Conservation (phyloP, 176 grass and related monocot species). For the Hsuehochloa calcarea region DNA sequence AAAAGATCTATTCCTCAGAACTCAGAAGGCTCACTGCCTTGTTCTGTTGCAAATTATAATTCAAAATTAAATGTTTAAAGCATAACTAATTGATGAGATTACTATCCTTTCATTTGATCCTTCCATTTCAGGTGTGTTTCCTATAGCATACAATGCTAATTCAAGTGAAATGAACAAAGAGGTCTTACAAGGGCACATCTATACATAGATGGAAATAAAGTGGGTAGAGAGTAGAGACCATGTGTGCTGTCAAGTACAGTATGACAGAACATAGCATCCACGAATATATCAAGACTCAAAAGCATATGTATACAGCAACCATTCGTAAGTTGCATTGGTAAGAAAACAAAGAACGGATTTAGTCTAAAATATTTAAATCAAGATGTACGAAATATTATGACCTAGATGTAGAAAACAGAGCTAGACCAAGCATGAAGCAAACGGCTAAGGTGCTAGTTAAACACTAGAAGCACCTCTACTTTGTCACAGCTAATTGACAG, state of each 20-base stretch:
- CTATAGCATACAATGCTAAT: background rate
- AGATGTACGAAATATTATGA: background rate
- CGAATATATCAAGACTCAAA: background rate
- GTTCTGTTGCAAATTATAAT: background rate
- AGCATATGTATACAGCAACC: background rate
- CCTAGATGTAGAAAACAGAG: background rate
- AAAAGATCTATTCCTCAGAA: background rate
- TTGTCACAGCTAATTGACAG: background rate
- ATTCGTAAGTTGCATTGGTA: background rate
- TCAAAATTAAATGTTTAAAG: background rate
- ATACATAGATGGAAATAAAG: background rate
- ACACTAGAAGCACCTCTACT: background rate
- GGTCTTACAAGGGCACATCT: background rate
- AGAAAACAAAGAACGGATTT: background rate
- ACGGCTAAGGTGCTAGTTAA: background rate
- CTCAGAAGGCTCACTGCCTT: background rate
- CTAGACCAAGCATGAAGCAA: background rate
- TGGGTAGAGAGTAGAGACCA: background rate
- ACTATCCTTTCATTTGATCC: background rate
- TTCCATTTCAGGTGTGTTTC: background rate
- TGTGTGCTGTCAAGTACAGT: background rate
- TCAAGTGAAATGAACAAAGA: conserved; percentile 6
- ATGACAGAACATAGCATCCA: background rate
- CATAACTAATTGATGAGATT: background rate
- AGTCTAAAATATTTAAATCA: background rate